A percentile compares a stretch with the other conserved stretches of the same genome.
phyloP scores from a whole-genome alignment of 352 stramenopile genomes.

The Pythium apleroticum region DNA sequence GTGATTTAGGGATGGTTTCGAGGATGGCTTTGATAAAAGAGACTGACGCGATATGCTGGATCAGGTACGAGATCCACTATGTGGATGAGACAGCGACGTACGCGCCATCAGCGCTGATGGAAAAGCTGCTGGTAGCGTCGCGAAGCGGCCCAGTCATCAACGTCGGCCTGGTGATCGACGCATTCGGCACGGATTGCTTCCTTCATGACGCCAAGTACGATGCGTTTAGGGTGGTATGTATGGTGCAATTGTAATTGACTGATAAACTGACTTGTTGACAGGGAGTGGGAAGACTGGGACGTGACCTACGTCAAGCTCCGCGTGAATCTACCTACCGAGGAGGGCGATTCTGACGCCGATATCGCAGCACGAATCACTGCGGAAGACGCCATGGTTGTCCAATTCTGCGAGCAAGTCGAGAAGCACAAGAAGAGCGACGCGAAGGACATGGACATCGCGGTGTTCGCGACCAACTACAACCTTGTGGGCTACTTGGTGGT shows the following conservation, averaged over 20 bases:
- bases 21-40: not conserved
- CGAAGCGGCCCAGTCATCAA: slow-evolving; percentile 62
- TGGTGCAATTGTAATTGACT: not conserved
- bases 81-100: slow-evolving; percentile 48
- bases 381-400: slow-evolving; percentile 54
- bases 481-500: slow-evolving; percentile 70
- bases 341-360: slow-evolving; percentile 19
- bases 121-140: slow-evolving; percentile 72
- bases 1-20: slow-evolving; percentile 14
- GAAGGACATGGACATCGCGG: slow-evolving; percentile 78
- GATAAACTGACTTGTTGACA: slow-evolving; percentile 21
- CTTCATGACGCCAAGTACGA: slow-evolving; percentile 77
- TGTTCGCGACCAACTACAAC: slow-evolving; percentile 69
- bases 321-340: slow-evolving; percentile 11
- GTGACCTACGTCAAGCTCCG: slow-evolving; percentile 78
- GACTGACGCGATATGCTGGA: not conserved
- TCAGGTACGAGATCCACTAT: slow-evolving; percentile 85
- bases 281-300: slow-evolving; percentile 89
- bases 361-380: slow-evolving; percentile 36
- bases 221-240: not conserved
- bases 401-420: slow-evolving; percentile 59
- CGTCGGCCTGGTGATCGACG: slow-evolving; percentile 79
- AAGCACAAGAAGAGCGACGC: slow-evolving; percentile 59
- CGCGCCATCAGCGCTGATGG: slow-evolving; percentile 74
- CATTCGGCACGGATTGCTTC: slow-evolving; percentile 64